Base-by-base conservation (phyloP, 345 rosid species). In the Dovyalis caffra region DNA sequence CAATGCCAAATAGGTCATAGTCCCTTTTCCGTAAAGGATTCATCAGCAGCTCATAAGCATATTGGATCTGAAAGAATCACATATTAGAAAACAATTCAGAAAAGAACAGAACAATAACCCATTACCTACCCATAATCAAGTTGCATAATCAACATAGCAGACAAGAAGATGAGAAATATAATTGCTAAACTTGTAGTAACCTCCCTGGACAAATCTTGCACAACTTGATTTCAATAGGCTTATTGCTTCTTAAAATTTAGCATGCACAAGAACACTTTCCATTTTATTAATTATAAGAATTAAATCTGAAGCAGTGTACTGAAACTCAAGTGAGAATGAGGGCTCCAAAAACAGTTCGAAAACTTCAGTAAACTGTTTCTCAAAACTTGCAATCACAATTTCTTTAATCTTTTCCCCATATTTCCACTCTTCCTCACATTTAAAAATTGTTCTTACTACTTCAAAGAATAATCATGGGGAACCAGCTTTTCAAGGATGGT, bases 11-110 rank as follows among this genome's bases (percentile, higher is more conserved):
- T 8, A 86, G 26, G 71, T 91, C 97, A 83, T 90, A 95, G 75
- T 92, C 89, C 77, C 95, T 86, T 88, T 90, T 95, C 97, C 94
- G 90, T 51, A 83, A 66, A 56, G 83, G 85, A 87, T 92, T 86
- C 6, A 78, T 86, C 81, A 95, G 80, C 73, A 95, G 77, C 85
- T 95, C 99, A 76, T 88, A 92, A 31, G 95, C 94, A 85, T 92
- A 92, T 56, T 73, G 92, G 58, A 87, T 82, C 99, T 95, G 91
- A 85, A 78, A 66, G 21, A 21, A 69, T 64, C 45, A 66, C 15
- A 49, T 11, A 32, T 49, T 58, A 56, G 69, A 74, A 64, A 51
- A 74, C 31, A 8, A 72, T 61, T 26, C 40, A 64, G 14, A 23
- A 43, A 20, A 43, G 3, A 72, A 49, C 37, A 62, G 4, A 71